These are phyloP conservation scores for Epichloe amarillans DNA, from an alignment of 2,329 filamentous ascomycete genomes.

Conservation along the genomic window DNA sequence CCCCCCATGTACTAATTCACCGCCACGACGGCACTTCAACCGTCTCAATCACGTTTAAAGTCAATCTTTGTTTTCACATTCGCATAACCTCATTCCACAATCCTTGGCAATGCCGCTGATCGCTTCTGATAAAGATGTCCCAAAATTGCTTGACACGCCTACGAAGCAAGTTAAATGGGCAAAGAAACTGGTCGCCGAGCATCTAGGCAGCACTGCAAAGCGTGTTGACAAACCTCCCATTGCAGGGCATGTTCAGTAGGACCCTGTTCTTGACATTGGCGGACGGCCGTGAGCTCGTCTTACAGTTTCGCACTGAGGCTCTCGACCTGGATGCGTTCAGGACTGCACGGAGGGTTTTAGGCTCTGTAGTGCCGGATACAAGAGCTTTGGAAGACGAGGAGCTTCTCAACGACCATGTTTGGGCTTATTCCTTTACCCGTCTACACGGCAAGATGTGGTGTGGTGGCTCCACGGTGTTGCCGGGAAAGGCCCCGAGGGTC, in stretches of 20 bases:
- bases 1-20: too few species aligned
- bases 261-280: slow-evolving; percentile 12
- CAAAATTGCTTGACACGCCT: slow-evolving; percentile 12
- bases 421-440: slow-evolving; percentile 1
- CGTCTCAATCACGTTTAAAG: background rate
- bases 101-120: slow-evolving; percentile 6
- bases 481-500: background rate
- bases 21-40: background rate
- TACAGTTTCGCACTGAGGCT: slow-evolving; percentile 2
- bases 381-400: slow-evolving; percentile 1
- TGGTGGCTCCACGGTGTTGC: background rate
- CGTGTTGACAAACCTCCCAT: slow-evolving; percentile 14
- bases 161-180: slow-evolving; percentile 15
- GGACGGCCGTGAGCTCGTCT: background rate
- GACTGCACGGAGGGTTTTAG: background rate
- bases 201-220: slow-evolving; percentile 13
- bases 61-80: background rate
- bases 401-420: background rate
- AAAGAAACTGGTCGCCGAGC: slow-evolving; percentile 13
- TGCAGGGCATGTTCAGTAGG: slow-evolving; percentile 16
- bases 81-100: background rate
- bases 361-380: background rate
- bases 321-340: slow-evolving; percentile 1
- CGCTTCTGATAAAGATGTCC: slow-evolving; percentile 9
- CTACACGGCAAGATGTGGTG: slow-evolving; percentile 1